phyloP scores from a whole-genome alignment of 2,329 filamentous ascomycete genomes.

The Ophiostoma angusticollis region DNA sequence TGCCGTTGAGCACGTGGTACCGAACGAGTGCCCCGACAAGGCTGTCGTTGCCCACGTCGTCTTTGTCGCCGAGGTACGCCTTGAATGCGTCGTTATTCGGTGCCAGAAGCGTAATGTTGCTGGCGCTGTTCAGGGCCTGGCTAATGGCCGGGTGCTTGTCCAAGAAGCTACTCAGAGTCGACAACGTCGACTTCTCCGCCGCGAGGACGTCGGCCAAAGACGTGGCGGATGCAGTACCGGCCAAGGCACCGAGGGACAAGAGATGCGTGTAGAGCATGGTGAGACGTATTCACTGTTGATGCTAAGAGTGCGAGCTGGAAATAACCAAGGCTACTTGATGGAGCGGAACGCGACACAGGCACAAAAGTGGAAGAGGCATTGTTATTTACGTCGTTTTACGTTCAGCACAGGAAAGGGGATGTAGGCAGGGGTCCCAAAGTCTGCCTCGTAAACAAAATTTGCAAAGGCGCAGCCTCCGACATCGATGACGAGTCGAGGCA shows the following conservation, averaged over 20 bases:
- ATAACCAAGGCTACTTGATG: no score
- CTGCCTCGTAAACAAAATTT: no score
- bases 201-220: neutral
- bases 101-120: slow-evolving; percentile 1
- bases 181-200: neutral
- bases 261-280: neutral
- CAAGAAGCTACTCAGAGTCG: neutral
- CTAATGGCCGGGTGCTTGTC: neutral
- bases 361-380: no score
- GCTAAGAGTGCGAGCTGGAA: no score
- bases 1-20: slow-evolving; percentile 2
- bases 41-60: neutral
- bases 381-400: no score
- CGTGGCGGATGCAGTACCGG: neutral
- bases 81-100: slow-evolving; percentile 1
- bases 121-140: neutral
- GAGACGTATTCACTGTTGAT: no score
- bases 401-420: no score
- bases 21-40: neutral
- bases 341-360: no score
- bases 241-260: neutral
- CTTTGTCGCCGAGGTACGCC: neutral
- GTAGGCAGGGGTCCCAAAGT: no score
- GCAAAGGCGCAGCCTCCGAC: no score
- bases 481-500: no score